Evolutionary conservation across 805 yeast species (phyloP), one percentile per base, ranked within the genome.

Genomic region (Yarrowia alimentaria): DNA sequence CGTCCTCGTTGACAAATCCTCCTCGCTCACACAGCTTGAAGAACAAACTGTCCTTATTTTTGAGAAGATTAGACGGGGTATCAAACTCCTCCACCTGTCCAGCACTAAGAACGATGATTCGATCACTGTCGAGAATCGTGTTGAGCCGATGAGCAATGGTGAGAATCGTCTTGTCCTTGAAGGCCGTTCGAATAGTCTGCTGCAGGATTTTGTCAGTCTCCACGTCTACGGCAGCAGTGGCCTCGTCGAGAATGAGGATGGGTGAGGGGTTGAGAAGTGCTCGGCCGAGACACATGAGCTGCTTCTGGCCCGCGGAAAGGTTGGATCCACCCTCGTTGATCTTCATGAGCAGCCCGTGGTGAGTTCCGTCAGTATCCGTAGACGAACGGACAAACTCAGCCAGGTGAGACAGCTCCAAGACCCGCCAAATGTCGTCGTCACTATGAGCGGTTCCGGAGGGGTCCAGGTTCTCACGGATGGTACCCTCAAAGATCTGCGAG

Each of bases 131-230:
- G 77, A 85, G 67, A 45, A 86, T 79, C 0, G 95, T 85, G 58
- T 85, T 86, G 43, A 86, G 70, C 58, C 95, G 75, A 63, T 86
- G 95, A 0, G 95, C 95, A 60, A 86, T 87, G 0, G 95, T 85
- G 56, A 86, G 65, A 55, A 87, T 85, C 0, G 95, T 87, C 58
- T 81, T 75, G 52, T 81, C 78, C 29, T 67, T 72, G 63, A 86
- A 86, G 58, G 78, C 81, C 3, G 67, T 61, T 53, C 91, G 71
- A 43, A 86, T 85, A 0, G 94, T 85, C 56, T 81, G 78, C 68
- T 85, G 94, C 31, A 85, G 79, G 53, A 85, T 71, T 56, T 74
- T 73, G 61, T 85, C 93, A 0, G 94, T 85, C 63, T 83, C 83
- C 14, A 82, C 82, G 64, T 85, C 94, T 14, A 85, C 90, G 11